Evolutionary conservation across 108 stramenopile genomes (phyloP).

Genomic region (Pseudonitzschia delicatissima): DNA sequence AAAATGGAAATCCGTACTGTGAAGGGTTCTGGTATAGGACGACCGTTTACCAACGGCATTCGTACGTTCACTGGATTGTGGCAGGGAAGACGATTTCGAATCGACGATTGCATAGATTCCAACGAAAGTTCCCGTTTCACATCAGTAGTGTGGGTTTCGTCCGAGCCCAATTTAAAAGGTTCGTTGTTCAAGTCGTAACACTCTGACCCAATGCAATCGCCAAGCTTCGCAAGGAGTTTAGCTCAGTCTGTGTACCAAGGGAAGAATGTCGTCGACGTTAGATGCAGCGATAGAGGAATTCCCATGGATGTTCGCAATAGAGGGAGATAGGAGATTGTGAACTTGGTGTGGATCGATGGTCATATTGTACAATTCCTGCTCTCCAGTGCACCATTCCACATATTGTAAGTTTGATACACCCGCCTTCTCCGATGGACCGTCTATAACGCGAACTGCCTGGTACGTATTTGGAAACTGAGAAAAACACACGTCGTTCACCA

Average conservation of each 20-base stretch:
- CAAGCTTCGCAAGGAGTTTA: not conserved
- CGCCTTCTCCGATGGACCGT: not conserved
- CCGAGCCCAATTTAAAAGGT: not conserved
- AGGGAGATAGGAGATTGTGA: not conserved
- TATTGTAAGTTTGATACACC: not conserved
- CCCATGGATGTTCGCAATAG: too few species aligned
- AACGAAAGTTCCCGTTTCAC: not conserved
- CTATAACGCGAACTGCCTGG: conserved; percentile 3
- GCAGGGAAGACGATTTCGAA: conserved; percentile 1
- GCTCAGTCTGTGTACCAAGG: not conserved
- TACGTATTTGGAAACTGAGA: conserved; percentile 11
- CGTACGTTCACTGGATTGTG: conserved; percentile 5
- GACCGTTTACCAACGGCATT: not conserved
- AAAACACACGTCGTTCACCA: not conserved
- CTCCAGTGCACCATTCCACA: conserved; percentile 12
- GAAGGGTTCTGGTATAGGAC: not conserved
- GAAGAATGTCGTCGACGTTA: not conserved
- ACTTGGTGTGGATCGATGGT: conserved; percentile 5
- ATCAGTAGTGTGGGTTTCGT: too few species aligned
- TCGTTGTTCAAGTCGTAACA: not conserved
- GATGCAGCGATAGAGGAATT: not conserved
- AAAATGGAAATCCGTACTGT: conserved; percentile 3
- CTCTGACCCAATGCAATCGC: conserved; percentile 2
- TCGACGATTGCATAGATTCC: conserved; percentile 6
- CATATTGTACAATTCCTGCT: conserved; percentile 12